Evolutionary conservation across 495 filamentous ascomycete species (phyloP).

Genomic region (Lepidopterella palustris): DNA sequence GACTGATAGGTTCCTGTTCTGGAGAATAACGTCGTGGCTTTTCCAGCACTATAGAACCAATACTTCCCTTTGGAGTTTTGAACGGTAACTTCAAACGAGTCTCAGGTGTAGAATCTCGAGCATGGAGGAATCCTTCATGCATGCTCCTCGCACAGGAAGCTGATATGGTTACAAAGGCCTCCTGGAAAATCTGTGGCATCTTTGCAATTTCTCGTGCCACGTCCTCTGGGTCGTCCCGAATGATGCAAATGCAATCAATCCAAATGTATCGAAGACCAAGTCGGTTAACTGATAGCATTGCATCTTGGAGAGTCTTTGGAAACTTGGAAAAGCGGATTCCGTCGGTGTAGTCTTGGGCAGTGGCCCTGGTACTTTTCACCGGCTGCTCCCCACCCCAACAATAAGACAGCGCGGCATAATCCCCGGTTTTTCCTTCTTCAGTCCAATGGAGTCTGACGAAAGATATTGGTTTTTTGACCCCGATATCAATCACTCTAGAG

Average conservation of each 20-base stretch:
- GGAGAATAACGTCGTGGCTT: neutral
- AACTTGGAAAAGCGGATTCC: neutral
- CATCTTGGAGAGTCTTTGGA: conserved; percentile 1
- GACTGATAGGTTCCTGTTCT: conserved; percentile 19
- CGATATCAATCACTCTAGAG: neutral
- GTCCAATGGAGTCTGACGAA: neutral
- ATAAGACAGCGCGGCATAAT: conserved; percentile 1
- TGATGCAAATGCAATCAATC: conserved; percentile 7
- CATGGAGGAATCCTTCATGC: conserved; percentile 8
- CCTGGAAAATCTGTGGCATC: conserved; percentile 1
- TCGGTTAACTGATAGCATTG: neutral
- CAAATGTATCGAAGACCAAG: conserved; percentile 6
- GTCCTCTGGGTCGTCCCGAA: neutral
- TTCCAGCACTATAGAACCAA: conserved; percentile 4
- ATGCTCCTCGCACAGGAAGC: conserved; percentile 11
- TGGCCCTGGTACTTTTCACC: neutral
- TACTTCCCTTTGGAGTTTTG: neutral
- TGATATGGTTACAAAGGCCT: conserved; percentile 7
- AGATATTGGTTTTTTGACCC: neutral
- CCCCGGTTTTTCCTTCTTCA: neutral
- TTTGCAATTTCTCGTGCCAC: neutral
- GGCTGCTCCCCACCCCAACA: neutral
- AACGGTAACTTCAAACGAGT: neutral
- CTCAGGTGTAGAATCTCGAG: neutral
- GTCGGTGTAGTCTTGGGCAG: neutral